Base-by-base conservation (phyloP, 805 yeast species). In the Komagataella kurtzmanii region DNA sequence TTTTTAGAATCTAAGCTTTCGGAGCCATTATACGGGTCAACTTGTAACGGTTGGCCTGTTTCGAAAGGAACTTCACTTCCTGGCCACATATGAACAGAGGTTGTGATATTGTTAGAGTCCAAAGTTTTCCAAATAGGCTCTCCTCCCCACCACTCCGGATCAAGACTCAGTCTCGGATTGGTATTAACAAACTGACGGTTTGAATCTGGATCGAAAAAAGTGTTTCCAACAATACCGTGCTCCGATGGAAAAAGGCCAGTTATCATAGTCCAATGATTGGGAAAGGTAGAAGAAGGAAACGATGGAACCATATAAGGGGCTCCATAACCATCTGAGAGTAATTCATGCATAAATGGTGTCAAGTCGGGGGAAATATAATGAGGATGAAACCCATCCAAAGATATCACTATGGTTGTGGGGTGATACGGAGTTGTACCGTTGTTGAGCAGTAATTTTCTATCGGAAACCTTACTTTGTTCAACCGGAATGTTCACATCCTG, bases 1-100 rank as follows among this genome's bases (percentile, higher is more conserved):
- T 73, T 69, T 62, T 89, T 90, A 2, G 67, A 59, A 2, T 76
- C 69, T 14, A 87, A 66, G 0, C 73, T 57, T 64, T 86, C 95
- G 1, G 79, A 65, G 3, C 79, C 80, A 59, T 88, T 80, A 66
- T 76, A 90, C 51, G 67, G 65, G 56, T 84, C 93, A 40, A 79
- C 78, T 49, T 74, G 75, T 52, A 74, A 61, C 1, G 85, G 81
- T 5, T 50, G 24, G 52, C 77, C 71, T 52, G 61, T 53, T 43
- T 66, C 67, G 60, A 76, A 79, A 23, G 75, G 74, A 6, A 81
- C 95, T 58, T 88, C 96, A 53, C 89, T 80, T 1, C 97, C 97
- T 0, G 97, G 97, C 95, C 95, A 90, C 96, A 88, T 89, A 65
- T 89, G 95, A n/a, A 88, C 83, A 0, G 89, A 95, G 4, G 84